These are phyloP conservation scores for Hura crepitans DNA, from an alignment of 441 rosid genomes.

Conservation along the genomic window DNA sequence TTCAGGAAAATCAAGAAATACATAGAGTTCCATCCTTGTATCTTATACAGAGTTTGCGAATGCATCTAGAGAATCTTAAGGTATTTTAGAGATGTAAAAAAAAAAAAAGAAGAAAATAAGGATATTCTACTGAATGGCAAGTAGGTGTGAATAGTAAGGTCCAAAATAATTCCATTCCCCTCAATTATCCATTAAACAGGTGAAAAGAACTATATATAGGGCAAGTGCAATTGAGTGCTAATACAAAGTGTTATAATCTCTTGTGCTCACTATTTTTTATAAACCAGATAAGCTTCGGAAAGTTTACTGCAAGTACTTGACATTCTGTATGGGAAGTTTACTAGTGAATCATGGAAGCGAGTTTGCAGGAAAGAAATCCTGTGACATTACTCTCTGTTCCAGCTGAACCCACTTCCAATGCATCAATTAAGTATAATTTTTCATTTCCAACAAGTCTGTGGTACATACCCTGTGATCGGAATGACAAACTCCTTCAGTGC, in stretches of 20 bases:
- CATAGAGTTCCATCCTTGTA: too few species aligned
- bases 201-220: not conserved
- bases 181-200: not conserved
- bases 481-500: slow-evolving; percentile 90
- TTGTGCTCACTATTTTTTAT: not conserved
- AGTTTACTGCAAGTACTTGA: not conserved
- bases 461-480: slow-evolving; percentile 89
- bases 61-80: not conserved
- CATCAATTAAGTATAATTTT: not conserved
- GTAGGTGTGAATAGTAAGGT: not conserved
- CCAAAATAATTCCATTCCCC: not conserved
- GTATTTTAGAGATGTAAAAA: not conserved
- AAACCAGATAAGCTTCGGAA: not conserved
- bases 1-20: not conserved
- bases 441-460: not conserved
- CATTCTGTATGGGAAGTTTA: not conserved
- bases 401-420: not conserved
- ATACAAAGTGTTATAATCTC: not conserved
- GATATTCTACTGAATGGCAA: not conserved
- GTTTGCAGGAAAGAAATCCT: not conserved
- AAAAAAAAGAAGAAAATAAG: not conserved
- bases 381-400: not conserved
- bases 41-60: not conserved
- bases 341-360: not conserved
- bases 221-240: not conserved